Evolutionary conservation across 192 early-diverging fungal species (phyloP).

Genomic region (Coemansia sp.): DNA sequence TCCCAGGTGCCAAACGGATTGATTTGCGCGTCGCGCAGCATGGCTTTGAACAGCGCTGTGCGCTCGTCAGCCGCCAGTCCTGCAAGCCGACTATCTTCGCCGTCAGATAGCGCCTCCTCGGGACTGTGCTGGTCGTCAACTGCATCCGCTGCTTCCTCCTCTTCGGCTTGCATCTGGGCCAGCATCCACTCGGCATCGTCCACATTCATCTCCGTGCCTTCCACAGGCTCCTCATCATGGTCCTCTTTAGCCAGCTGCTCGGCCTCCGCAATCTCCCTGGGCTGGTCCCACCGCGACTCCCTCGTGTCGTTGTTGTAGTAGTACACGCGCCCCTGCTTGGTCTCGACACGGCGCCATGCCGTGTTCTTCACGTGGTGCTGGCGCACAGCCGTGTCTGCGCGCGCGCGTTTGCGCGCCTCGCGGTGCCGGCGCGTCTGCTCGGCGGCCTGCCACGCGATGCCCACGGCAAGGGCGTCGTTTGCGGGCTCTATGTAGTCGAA

Average conservation of each 20-base stretch:
- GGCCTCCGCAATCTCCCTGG: slow-evolving; percentile 1
- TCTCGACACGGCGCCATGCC: slow-evolving; percentile 25
- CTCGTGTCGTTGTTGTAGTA: slow-evolving; percentile 24
- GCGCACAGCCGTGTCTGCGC: slow-evolving; percentile 13
- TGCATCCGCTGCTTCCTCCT: slow-evolving; percentile 1
- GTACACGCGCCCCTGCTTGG: slow-evolving; percentile 28
- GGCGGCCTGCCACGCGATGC: slow-evolving; percentile 14
- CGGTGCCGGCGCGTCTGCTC: slow-evolving; percentile 3
- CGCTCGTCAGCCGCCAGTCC: slow-evolving; percentile 9
- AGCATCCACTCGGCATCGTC: slow-evolving; percentile 53
- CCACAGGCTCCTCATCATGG: not conserved
- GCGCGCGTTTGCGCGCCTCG: slow-evolving; percentile 4
- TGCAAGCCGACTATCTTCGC: not conserved
- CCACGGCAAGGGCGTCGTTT: slow-evolving; percentile 6
- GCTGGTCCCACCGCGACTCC: slow-evolving; percentile 23
- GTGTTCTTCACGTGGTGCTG: not conserved
- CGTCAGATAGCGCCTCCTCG: not conserved
- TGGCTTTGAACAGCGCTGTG: slow-evolving; percentile 15
- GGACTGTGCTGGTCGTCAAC: not conserved
- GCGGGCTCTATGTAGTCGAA: slow-evolving; percentile 28
- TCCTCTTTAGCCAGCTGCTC: not conserved
- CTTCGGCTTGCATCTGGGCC: slow-evolving; percentile 28
- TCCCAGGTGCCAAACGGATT: slow-evolving; percentile 44
- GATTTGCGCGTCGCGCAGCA: slow-evolving; percentile 21
- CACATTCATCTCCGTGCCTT: slow-evolving; percentile 29